phyloP scores from a whole-genome alignment of 768 basidiomycete species.

The Pleurotus salmoneostramineus region DNA sequence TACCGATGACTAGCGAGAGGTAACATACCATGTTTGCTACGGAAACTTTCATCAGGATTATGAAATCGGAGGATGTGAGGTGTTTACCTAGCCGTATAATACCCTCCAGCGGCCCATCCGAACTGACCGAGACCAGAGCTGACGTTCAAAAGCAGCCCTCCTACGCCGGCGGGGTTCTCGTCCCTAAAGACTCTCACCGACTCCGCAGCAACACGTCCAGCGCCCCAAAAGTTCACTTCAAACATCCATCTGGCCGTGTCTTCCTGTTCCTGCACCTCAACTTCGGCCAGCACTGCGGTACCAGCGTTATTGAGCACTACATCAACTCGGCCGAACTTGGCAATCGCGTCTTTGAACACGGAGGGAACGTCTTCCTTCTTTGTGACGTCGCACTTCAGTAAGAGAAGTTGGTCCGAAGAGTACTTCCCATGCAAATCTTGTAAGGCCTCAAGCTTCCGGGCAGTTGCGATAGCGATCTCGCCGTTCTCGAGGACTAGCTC shows the following conservation, averaged over 20 bases:
- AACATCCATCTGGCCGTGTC: conserved; percentile 17
- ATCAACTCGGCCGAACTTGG: conserved; percentile 13
- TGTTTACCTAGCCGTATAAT: conserved; percentile 19
- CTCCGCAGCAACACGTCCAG: conserved; percentile 22
- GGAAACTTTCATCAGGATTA: background rate
- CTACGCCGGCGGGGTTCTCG: conserved; percentile 27
- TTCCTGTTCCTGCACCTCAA: conserved; percentile 15
- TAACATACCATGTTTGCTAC: conserved; percentile 3
- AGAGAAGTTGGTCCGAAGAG: conserved; percentile 24
- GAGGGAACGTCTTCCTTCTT: conserved; percentile 13
- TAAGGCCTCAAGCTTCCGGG: background rate
- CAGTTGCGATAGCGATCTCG: conserved; percentile 23
- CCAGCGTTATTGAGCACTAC: conserved; percentile 18
- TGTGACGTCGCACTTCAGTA: conserved; percentile 34
- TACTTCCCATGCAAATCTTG: conserved; percentile 12
- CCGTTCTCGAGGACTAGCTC: conserved; percentile 30
- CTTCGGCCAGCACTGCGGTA: conserved; percentile 14
- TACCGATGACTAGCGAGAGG: background rate
- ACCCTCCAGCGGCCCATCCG: conserved; percentile 2
- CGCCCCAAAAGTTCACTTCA: conserved; percentile 27
- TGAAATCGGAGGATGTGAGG: background rate
- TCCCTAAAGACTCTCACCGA: conserved; percentile 31
- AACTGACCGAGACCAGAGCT: conserved; percentile 21
- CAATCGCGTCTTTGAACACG: conserved; percentile 8
- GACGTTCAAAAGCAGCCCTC: conserved; percentile 26